Evolutionary conservation across 2,329 filamentous ascomycete genomes (phyloP), one percentile per base, ranked within the genome.

Genomic region (Xylaria sp.): DNA sequence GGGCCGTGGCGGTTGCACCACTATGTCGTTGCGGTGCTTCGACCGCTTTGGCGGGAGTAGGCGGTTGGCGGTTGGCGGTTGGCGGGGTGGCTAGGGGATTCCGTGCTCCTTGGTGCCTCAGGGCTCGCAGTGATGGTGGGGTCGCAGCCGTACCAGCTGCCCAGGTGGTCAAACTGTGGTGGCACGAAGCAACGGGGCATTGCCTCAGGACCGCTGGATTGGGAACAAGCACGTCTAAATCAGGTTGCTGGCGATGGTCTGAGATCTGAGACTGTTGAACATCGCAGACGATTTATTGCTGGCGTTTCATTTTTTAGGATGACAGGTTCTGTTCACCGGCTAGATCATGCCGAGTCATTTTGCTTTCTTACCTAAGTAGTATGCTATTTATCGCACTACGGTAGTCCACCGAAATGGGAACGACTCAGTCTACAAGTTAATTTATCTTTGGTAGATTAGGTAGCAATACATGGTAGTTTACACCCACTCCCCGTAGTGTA

Each of bases 171-270:
- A 38, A 61, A 61, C 57, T 55, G 33, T 51, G 54, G 19, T 19
- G 46, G 44, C 55, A 29, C 44, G 47, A 40, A 64, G 40, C 46
- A 64, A 51, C 25, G 31, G 56, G 41, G 44, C 63, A 66, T 66
- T 49, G 35, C 63, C 54, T 58, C 51, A 37, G 19, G 47, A 41
- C 52, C 21, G 57, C 48, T 47, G 23, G 17, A 37, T 17, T 46
- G 27, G 49, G 17, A 46, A 37, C 49, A 27, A n/a, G 35, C 23
- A 29, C 11, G 25, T 35, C 33, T 51, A 10, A 29, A 23, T 33
- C 19, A 40, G 31, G 21, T 29, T 41, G 49, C 29, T 41, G 25
- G 37, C 57, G 44, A 43, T 15, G 19, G 37, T 21, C 46, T 19
- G 23, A 31, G 29, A n/a, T 21, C 15, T 17, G 17, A 27, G 37